Evolutionary conservation across 345 rosid genomes (phyloP), one percentile per base, ranked within the genome.

Genomic region (Syzygium jambos): DNA sequence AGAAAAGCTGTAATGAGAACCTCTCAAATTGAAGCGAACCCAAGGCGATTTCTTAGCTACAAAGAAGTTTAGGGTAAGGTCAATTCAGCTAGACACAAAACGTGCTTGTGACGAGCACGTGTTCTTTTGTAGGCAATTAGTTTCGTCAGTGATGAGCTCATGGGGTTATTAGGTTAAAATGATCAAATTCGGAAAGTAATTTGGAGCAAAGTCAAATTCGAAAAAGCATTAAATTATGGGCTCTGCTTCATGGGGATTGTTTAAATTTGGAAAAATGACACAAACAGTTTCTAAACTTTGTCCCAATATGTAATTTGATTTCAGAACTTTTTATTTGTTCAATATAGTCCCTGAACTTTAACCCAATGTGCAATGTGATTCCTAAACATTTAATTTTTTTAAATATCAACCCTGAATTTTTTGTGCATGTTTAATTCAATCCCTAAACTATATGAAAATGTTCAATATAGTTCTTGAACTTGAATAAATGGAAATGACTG

Each of bases 71-170:
- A 29, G 22, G 11, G 9, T 15, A 29, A 63, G 34, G 2, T 15
- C 34, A 15, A 63, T n/a, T 21, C 16, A 63, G 14, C 1, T 63
- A 63, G 41, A 63, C 29, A 21, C 5, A 30, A 29, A 63, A 29
- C 0, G 1, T 1, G 1, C 2, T 29, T 8, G 1, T 63, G 77
- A 63, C 2, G 21, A 29, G 11, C 21, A 63, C 5, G 21, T 29
- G 17, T 5, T 15, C 30, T 15, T 29, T 16, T 38, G 21, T 10
- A 0, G 21, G 41, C 1, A 15, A 29, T 63, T 63, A 7, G 2
- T 63, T 63, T 29, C 77, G 29, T 41, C 0, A 0, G 41, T 29
- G 38, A 29, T 29, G 77, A 63, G 41, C 29, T 29, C 11, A 63
- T 16, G 77, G 23, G 57, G 41, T 15, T 63, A 63, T 63, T 7